Percentiles rank a stretch among this genome's conserved stretches.
Conservation (phyloP, 1,139 yeast genomes). For the Saccharomyces hybrid region DNA sequence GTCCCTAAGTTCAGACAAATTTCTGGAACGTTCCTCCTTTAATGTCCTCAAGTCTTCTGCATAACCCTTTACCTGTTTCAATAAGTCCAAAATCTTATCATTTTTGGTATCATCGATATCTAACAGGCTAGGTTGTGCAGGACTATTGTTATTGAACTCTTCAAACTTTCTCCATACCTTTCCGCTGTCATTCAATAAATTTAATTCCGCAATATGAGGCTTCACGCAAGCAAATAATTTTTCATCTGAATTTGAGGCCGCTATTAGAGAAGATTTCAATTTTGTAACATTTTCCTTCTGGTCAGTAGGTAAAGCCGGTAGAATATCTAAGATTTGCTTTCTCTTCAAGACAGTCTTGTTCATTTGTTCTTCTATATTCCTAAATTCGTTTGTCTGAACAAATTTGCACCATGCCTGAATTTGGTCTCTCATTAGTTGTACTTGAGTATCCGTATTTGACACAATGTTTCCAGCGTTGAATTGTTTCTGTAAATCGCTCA, state of each 20-base stretch:
- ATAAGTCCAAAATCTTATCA: slow-evolving; percentile 26
- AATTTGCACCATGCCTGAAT: slow-evolving; percentile 25
- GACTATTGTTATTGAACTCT: slow-evolving; percentile 16
- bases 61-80: slow-evolving; percentile 37
- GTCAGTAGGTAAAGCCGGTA: slow-evolving; percentile 18
- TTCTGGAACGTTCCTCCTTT: slow-evolving; percentile 51
- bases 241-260: slow-evolving; percentile 62
- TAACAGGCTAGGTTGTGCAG: slow-evolving; percentile 43
- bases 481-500: slow-evolving; percentile 44
- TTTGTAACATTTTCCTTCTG: slow-evolving; percentile 29
- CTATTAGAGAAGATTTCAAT: slow-evolving; percentile 43
- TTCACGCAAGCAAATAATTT: slow-evolving; percentile 42
- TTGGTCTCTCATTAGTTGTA: slow-evolving; percentile 26
- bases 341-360: slow-evolving; percentile 30
- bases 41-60: slow-evolving; percentile 46
- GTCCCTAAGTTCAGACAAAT: slow-evolving; percentile 58
- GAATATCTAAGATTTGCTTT: slow-evolving; percentile 35
- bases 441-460: slow-evolving; percentile 12
- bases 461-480: slow-evolving; percentile 16
- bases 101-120: slow-evolving; percentile 50
- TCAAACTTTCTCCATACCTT: slow-evolving; percentile 29
- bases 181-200: slow-evolving; percentile 31
- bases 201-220: slow-evolving; percentile 34
- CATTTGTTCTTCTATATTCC: slow-evolving; percentile 28
- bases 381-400: slow-evolving; percentile 22